Evolutionary conservation across 495 filamentous ascomycete genomes (phyloP), one percentile per base, ranked within the genome.

Genomic region (Chaetomium tenue): DNA sequence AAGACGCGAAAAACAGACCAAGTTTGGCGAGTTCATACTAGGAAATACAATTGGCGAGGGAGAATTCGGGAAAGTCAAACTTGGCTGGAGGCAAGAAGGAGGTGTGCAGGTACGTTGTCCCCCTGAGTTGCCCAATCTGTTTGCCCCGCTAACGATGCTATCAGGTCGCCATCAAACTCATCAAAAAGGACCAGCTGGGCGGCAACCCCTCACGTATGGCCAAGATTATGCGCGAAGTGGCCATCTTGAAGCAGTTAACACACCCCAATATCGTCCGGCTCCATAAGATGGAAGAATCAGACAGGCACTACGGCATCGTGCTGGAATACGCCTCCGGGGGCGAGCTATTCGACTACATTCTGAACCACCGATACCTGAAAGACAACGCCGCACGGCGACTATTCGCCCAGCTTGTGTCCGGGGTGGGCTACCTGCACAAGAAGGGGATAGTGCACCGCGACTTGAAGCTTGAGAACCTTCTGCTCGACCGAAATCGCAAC

Each of bases 381-480:
- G 94, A 99, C 76, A 85, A 90, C 58, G 86, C 91, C 16, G 94
- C 94, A 25, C 86, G 95, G 55, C 85, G 93, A 57, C 78, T 99
- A 25, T 99, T 99, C 76, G 94, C 94, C 42, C 94, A 99, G 75
- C 82, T 99, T 15, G 89, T 98, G 4, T 98, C 94, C 12, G 94
- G 94, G 22, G 94, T 99, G 26, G 94, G 94, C 23, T 99, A 99
- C 78, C 81, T 99, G 63, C 94, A 99, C 77, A 98, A 97, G 76
- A 99, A 98, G 75, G 94, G 94, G 48, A 99, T 99, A 72, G 93
- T 99, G 25, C 94, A 99, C 71, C 89, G 94, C 70, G 94, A 99
- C 78, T 81, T 99, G 59, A 99, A 99, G 76, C 81, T 99, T 64
- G 94, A 99, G 77, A 99, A 99, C 74, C 75, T 99, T 71, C 81